phyloP scores from a whole-genome alignment of 1,284 basidiomycete genomes.

The Ceratobasidium sp. region DNA sequence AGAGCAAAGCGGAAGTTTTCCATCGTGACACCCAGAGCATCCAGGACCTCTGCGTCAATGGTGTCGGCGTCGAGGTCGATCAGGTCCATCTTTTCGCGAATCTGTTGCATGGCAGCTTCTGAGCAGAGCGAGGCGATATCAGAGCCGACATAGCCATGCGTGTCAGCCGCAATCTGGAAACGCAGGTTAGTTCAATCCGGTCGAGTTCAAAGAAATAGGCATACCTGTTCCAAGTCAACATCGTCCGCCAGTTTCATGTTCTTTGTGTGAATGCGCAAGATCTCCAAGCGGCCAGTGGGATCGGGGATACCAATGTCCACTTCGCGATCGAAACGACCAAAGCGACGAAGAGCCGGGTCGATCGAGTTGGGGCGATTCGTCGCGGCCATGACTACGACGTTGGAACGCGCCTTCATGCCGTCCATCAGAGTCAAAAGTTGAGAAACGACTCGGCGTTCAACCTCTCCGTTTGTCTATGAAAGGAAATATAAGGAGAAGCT shows the following conservation, averaged over 20 bases:
- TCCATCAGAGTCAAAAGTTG: constrained; percentile 99
- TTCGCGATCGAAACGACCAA: constrained; percentile 99
- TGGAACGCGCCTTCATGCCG: constrained; percentile 97
- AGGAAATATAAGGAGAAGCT: constrained; percentile 4
- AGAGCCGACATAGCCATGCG: constrained; percentile 98
- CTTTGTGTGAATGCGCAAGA: constrained; percentile 99
- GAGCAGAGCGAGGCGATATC: constrained; percentile 97
- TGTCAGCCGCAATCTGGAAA: constrained; percentile 92
- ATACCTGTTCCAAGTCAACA: constrained; percentile 94
- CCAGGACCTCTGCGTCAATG: constrained; percentile 96
- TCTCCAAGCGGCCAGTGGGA: constrained; percentile 97
- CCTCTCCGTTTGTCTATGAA: constrained; percentile 94
- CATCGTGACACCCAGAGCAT: constrained; percentile 96
- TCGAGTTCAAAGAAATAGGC: constrained; percentile 46
- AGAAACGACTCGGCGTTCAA: constrained; percentile 98
- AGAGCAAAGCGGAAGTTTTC: constrained; percentile 98
- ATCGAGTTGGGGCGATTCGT: constrained; percentile 99
- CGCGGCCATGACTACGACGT: constrained; percentile 99
- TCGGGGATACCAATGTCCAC: constrained; percentile 99
- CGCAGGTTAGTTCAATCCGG: constrained; percentile 18
- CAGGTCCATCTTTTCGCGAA: constrained; percentile 97
- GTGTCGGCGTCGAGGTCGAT: constrained; percentile 95
- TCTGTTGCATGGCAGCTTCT: constrained; percentile 98
- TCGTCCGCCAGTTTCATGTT: constrained; percentile 99
- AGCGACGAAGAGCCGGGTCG: constrained; percentile 96